These are phyloP conservation scores for Jaltomata sinuosa DNA, from an alignment of 257 asterid genomes.

Conservation along the genomic window DNA sequence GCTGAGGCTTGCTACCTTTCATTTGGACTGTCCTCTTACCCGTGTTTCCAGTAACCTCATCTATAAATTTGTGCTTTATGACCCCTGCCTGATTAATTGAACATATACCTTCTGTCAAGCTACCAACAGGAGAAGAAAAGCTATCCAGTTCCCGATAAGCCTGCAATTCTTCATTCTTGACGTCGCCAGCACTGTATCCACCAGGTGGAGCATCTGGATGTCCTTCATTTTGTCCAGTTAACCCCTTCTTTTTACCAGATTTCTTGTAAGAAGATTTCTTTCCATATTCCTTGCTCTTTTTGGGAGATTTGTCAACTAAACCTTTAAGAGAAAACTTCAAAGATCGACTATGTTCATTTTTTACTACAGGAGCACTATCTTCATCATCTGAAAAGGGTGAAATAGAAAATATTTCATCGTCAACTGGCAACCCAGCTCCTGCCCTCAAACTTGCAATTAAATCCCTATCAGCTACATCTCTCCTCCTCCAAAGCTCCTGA, in stretches of 20 bases:
- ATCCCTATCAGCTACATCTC: slow-evolving; percentile 82
- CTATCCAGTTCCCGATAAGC: slow-evolving; percentile 33
- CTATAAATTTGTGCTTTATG: slow-evolving; percentile 39
- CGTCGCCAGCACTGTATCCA: slow-evolving; percentile 24
- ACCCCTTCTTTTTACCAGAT: slow-evolving; percentile 48
- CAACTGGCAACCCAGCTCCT: slow-evolving; percentile 95
- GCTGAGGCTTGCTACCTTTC: slow-evolving; percentile 46
- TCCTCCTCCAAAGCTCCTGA: slow-evolving; percentile 95
- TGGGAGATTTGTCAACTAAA: slow-evolving; percentile 60
- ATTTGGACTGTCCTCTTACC: slow-evolving; percentile 45
- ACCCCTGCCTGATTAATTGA: slow-evolving; percentile 35
- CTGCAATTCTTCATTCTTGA: slow-evolving; percentile 28
- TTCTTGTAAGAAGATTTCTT: slow-evolving; percentile 68
- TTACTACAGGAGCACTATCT: slow-evolving; percentile 44
- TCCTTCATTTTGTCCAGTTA: slow-evolving; percentile 22
- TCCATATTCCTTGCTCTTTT: slow-evolving; percentile 56
- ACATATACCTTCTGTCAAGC: slow-evolving; percentile 36
- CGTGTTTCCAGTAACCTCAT: slow-evolving; percentile 39
- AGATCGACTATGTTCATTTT: slow-evolving; percentile 59
- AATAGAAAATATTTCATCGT: slow-evolving; percentile 71
- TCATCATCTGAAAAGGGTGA: slow-evolving; percentile 95
- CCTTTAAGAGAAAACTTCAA: slow-evolving; percentile 83
- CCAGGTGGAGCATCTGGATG: slow-evolving; percentile 22
- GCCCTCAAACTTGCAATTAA: slow-evolving; percentile 77
- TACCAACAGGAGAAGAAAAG: slow-evolving; percentile 49